Base-by-base conservation (phyloP, 1,284 basidiomycete species). In the Leccinum laetum region DNA sequence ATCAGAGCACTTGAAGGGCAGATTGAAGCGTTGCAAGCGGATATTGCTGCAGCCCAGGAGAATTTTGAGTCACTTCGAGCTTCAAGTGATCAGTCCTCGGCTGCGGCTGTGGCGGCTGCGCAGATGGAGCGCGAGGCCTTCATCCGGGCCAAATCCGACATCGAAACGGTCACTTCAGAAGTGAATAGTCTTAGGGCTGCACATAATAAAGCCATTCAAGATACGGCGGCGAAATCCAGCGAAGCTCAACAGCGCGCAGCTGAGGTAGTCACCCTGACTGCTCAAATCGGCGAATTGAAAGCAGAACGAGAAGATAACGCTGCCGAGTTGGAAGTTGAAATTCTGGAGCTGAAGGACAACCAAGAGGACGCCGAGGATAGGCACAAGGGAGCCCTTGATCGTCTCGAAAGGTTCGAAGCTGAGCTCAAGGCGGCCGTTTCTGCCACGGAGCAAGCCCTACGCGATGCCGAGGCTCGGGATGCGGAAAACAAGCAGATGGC, bases 281-380 rank as follows among this genome's bases (percentile, higher is more conserved):
- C 81, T 13, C 87, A 92, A 72, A 69, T 93, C 3, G 77, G 76
- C 7, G 78, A 82, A 55, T 78, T 93, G 63, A 86, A 84, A 71
- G 75, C 75, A 21, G 91, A 94, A 78, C 87, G 88, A 71, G 91
- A 92, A 68, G 93, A 94, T 69, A 86, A 82, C 60, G 86, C 89
- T 58, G 84, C 89, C 1, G 89, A 92, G 68, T 82, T 95, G 13
- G 91, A 95, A 78, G 79, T 92, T 58, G 90, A 94, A 72, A 83
- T 94, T 44, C 80, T 95, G 62, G 93, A 95, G 77, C 75, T 91
- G 65, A 91, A 86, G 74, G 91, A 92, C 70, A 81, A 81, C 26
- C 85, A 89, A 68, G 92, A 94, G 68, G 80, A 81, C 41, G 79
- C 81, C 4, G 87, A 89, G 68, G 90, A 91, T 63, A 83, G 84